Conservation (phyloP, 495 filamentous ascomycete species). For the Daldinia childiae region DNA sequence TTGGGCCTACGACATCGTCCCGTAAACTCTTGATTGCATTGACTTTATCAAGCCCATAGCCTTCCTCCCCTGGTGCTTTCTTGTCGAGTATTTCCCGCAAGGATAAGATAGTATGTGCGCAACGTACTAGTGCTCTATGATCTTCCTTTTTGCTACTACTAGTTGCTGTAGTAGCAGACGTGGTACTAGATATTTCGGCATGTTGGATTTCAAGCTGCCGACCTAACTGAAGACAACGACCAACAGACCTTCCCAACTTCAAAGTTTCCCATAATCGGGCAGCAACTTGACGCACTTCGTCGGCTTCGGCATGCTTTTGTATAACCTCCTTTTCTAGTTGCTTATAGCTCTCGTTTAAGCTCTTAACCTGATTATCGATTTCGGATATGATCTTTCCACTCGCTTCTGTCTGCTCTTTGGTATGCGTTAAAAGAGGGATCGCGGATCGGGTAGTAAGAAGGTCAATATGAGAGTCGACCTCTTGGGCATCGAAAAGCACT, state of each 20-base stretch:
- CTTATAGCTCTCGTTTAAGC: slow-evolving; percentile 82
- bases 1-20: slow-evolving; percentile 70
- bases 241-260: slow-evolving; percentile 78
- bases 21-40: slow-evolving; percentile 73
- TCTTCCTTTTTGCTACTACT: slow-evolving; percentile 67
- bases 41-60: slow-evolving; percentile 75
- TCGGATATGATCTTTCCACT: slow-evolving; percentile 73
- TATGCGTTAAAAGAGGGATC: slow-evolving; percentile 82
- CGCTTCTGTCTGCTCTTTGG: slow-evolving; percentile 73
- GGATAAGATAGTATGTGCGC: slow-evolving; percentile 76
- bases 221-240: slow-evolving; percentile 77
- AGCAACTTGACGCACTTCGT: slow-evolving; percentile 76
- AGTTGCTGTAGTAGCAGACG: slow-evolving; percentile 35
- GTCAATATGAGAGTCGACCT: slow-evolving; percentile 96
- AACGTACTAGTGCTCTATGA: slow-evolving; percentile 78
- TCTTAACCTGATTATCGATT: slow-evolving; percentile 77
- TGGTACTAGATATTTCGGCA: slow-evolving; percentile 59
- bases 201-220: slow-evolving; percentile 86
- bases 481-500: slow-evolving; percentile 96
- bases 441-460: slow-evolving; percentile 85
- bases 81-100: slow-evolving; percentile 76
- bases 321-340: slow-evolving; percentile 85
- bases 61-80: slow-evolving; percentile 72
- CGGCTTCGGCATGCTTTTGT: slow-evolving; percentile 80
- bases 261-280: slow-evolving; percentile 80